phyloP scores from a whole-genome alignment of 345 rosid species.

The Eutrema yunnanense region DNA sequence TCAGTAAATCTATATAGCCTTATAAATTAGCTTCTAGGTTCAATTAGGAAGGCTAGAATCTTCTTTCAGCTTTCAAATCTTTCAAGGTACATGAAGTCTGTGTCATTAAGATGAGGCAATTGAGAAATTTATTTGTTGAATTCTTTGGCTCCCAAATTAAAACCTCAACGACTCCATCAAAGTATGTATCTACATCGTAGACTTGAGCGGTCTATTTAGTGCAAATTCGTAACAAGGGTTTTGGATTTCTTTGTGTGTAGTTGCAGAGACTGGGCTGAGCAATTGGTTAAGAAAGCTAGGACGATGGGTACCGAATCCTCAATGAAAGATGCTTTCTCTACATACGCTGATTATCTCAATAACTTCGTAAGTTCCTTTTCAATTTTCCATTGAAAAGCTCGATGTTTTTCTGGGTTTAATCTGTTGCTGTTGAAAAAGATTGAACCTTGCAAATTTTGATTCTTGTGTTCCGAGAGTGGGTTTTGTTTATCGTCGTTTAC shows the following conservation, averaged over 20 bases:
- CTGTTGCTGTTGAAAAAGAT: not conserved
- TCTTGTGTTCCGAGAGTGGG: not conserved
- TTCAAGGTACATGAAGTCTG: no score
- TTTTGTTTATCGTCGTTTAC: not conserved
- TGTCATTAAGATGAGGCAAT: no score
- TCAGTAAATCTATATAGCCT: no score
- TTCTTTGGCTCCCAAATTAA: slow-evolving; percentile 43
- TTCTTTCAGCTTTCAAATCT: no score
- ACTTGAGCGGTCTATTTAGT: not conserved
- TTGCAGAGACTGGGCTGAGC: slow-evolving; percentile 39
- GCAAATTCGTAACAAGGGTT: not conserved
- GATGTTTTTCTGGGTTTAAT: not conserved
- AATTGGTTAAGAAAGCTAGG: slow-evolving; percentile 38
- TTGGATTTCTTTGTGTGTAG: not conserved
- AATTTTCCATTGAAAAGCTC: not conserved
- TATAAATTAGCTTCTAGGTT: no score
- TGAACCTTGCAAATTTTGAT: not conserved
- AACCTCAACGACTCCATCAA: slow-evolving; percentile 42
- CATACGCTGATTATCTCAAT: slow-evolving; percentile 60
- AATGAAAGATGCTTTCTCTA: slow-evolving; percentile 49
- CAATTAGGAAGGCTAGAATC: no score
- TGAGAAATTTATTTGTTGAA: no score
- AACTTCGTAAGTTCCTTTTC: slow-evolving; percentile 36
- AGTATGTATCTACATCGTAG: slow-evolving; percentile 13
- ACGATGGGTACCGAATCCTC: slow-evolving; percentile 45